A percentile compares a stretch with the other conserved stretches of the same genome.
phyloP scores from a whole-genome alignment of 176 grass and related monocot species.

The Aegilops umbellulata region DNA sequence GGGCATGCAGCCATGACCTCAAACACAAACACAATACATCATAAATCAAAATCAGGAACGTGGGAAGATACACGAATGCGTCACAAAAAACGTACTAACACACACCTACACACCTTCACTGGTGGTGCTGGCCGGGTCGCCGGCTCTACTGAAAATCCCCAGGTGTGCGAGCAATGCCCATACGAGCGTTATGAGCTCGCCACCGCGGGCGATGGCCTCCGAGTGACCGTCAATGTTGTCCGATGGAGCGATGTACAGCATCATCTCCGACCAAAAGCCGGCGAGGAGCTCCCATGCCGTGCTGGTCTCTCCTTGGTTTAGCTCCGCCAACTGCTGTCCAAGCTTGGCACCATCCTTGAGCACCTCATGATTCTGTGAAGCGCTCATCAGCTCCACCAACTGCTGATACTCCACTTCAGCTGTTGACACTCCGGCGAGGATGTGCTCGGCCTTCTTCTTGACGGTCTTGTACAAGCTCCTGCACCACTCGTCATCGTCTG shows the following conservation, averaged over 20 bases:
- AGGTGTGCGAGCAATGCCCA: neutral
- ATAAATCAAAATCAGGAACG: no score
- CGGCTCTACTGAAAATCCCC: neutral
- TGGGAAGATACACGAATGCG: no score
- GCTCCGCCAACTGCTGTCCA: neutral
- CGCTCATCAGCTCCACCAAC: neutral
- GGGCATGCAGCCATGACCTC: no score
- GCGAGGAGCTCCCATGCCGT: neutral
- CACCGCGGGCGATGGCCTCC: neutral
- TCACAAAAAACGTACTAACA: no score
- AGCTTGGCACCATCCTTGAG: neutral
- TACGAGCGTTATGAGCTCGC: neutral
- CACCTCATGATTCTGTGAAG: neutral
- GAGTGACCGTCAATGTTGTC: neutral
- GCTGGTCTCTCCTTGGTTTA: neutral
- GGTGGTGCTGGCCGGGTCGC: no score
- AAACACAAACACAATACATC: no score
- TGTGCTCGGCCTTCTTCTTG: constrained; percentile 3
- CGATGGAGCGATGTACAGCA: neutral
- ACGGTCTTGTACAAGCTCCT: neutral
- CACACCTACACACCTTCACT: no score
- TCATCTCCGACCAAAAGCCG: neutral
- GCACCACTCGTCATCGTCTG: neutral
- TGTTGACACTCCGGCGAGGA: neutral
- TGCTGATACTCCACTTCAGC: neutral